Conservation (phyloP, 371 early-diverging fungal species). For the Blakeslea trispora region DNA sequence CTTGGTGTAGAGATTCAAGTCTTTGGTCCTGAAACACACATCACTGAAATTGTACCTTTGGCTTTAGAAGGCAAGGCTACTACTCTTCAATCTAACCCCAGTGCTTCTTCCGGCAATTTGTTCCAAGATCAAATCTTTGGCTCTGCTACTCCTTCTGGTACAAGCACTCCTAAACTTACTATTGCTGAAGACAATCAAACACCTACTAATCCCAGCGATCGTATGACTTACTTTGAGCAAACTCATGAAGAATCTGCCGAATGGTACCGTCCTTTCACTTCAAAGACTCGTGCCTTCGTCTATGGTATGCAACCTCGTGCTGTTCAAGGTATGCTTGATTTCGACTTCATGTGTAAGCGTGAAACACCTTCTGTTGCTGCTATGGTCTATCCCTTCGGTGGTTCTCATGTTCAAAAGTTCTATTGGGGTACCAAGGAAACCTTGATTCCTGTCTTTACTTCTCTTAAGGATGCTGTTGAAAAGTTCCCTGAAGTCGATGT, state of each 20-base stretch:
- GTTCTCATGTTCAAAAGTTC: constrained; percentile 97
- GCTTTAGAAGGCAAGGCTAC: constrained; percentile 70
- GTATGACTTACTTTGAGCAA: constrained; percentile 58
- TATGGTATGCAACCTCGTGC: constrained; percentile 99
- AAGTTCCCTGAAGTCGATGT: constrained; percentile 93
- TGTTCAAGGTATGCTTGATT: constrained; percentile 99
- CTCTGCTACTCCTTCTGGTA: constrained; percentile 35
- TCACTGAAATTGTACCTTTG: constrained; percentile 96
- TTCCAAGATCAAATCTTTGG: constrained; percentile 68
- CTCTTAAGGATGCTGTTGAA: constrained; percentile 81
- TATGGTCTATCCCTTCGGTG: constrained; percentile 99
- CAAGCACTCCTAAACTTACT: constrained; percentile 40
- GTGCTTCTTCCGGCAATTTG: constrained; percentile 63
- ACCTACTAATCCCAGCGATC: constrained; percentile 49
- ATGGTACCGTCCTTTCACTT: constrained; percentile 86
- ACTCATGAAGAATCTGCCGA: constrained; percentile 33
- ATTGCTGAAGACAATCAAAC: constrained; percentile 41
- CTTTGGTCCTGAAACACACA: constrained; percentile 97
- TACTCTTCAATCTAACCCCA: constrained; percentile 10
- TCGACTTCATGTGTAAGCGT: constrained; percentile 98
- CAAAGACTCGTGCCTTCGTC: constrained; percentile 89
- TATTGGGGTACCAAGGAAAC: constrained; percentile 99
- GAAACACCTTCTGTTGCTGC: constrained; percentile 95
- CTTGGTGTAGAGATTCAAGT: constrained; percentile 94
- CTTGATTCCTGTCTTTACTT: constrained; percentile 89